A percentile compares a stretch with the other conserved stretches of the same genome.
phyloP scores from a whole-genome alignment of 805 yeast genomes.

The Teunomyces cretensis region DNA sequence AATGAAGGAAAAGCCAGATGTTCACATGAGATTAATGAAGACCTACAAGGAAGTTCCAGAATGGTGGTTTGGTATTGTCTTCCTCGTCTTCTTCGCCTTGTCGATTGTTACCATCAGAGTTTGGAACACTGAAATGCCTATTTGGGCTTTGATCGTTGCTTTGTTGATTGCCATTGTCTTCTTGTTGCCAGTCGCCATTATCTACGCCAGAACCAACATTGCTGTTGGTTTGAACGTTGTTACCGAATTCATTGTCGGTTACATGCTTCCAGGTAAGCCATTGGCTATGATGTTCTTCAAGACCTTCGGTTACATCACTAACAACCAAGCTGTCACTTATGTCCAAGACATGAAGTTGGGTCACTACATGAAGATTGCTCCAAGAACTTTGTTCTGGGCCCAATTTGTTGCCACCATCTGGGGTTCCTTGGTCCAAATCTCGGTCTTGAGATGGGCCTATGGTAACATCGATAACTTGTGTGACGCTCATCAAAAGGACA shows the following conservation, averaged over 20 bases:
- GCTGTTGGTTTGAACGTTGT: constrained; percentile 43
- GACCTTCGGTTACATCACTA: constrained; percentile 48
- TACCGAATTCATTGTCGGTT: constrained; percentile 43
- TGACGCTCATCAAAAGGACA: constrained; percentile 22
- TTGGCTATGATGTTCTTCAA: constrained; percentile 49
- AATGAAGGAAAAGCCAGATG: constrained; percentile 33
- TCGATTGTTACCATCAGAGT: constrained; percentile 38
- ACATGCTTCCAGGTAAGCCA: constrained; percentile 49
- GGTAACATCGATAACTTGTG: constrained; percentile 36
- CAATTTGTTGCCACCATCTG: constrained; percentile 45
- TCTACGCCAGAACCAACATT: constrained; percentile 35
- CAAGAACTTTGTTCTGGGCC: constrained; percentile 40
- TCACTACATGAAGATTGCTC: constrained; percentile 44
- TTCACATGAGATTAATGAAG: constrained; percentile 56
- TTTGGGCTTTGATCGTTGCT: constrained; percentile 41
- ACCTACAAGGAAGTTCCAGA: constrained; percentile 42
- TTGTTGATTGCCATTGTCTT: constrained; percentile 38
- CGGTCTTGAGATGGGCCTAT: constrained; percentile 44
- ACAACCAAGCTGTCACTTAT: constrained; percentile 47
- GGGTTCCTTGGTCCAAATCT: constrained; percentile 40
- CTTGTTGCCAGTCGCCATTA: constrained; percentile 41
- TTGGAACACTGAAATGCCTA: constrained; percentile 45
- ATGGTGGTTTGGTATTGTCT: constrained; percentile 40
- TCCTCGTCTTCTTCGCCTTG: constrained; percentile 29
- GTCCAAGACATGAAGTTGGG: constrained; percentile 50